A percentile compares a stretch with the other conserved stretches of the same genome.
These are phyloP conservation scores for Phaeosphaeriaceae sp. DNA, from an alignment of 2,329 filamentous ascomycete species.

Conservation along the genomic window DNA sequence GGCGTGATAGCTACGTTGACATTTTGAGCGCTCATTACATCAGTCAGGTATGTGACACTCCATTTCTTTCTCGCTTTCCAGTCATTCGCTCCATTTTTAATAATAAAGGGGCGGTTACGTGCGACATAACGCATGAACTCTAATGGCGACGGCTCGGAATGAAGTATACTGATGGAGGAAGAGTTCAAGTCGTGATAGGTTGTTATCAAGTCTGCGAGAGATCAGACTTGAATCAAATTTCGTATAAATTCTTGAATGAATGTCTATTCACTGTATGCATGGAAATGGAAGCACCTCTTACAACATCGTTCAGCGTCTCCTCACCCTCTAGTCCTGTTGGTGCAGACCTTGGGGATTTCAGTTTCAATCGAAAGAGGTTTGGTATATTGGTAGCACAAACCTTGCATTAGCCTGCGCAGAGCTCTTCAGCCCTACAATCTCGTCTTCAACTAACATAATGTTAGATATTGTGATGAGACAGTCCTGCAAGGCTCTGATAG, in stretches of 20 bases:
- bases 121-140: slow-evolving; percentile 82
- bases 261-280: neutral
- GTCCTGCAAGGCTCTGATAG: slow-evolving; percentile 10
- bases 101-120: slow-evolving; percentile 75
- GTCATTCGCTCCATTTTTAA: slow-evolving; percentile 65
- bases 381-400: slow-evolving; percentile 11
- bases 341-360: slow-evolving; percentile 27
- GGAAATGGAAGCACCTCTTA: slow-evolving; percentile 43
- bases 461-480: neutral
- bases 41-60: slow-evolving; percentile 65
- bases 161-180: slow-evolving; percentile 64
- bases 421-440: slow-evolving; percentile 25
- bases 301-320: slow-evolving; percentile 37
- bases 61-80: slow-evolving; percentile 71
- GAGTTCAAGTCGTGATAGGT: slow-evolving; percentile 78
- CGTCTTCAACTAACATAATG: slow-evolving; percentile 24
- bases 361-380: neutral
- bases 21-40: slow-evolving; percentile 59
- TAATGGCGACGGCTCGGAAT: slow-evolving; percentile 71
- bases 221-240: neutral
- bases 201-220: slow-evolving; percentile 59
- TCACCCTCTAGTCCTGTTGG: slow-evolving; percentile 36
- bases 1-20: slow-evolving; percentile 84
- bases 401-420: slow-evolving; percentile 20
- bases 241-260: no score